Conservation (phyloP, 2,329 filamentous ascomycete species). For the Fusarium sp. region DNA sequence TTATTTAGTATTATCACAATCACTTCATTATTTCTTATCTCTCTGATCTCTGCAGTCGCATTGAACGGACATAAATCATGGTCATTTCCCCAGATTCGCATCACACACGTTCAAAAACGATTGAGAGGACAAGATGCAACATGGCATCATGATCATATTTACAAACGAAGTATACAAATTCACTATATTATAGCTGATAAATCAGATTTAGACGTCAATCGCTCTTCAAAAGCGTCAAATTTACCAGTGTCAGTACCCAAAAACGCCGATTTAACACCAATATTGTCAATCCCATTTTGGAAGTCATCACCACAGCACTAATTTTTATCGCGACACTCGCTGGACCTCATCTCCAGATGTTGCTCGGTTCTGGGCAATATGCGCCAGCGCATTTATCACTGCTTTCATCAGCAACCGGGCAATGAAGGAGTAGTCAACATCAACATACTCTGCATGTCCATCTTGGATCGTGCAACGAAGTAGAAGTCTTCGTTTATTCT, state of each 20-base stretch:
- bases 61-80: not conserved
- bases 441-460: conserved; percentile 45
- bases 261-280: conserved; percentile 6
- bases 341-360: not conserved
- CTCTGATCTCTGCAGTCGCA: too few relatives aligned
- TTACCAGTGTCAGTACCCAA: not conserved
- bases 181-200: not conserved
- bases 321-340: not conserved
- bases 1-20: too few relatives aligned
- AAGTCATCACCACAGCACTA: not conserved
- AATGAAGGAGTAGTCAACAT: not conserved
- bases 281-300: not conserved
- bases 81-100: not conserved
- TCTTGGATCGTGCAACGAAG: conserved; percentile 39
- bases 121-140: not conserved
- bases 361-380: conserved; percentile 30
- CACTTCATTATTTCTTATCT: too few relatives aligned
- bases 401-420: conserved; percentile 21
- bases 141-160: not conserved
- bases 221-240: not conserved
- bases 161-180: not conserved
- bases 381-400: conserved; percentile 39
- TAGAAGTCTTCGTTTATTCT: conserved; percentile 42
- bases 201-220: not conserved
- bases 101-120: not conserved